phyloP scores from a whole-genome alignment of 2,329 filamentous ascomycete genomes.

The Cladosporium halotolerans region DNA sequence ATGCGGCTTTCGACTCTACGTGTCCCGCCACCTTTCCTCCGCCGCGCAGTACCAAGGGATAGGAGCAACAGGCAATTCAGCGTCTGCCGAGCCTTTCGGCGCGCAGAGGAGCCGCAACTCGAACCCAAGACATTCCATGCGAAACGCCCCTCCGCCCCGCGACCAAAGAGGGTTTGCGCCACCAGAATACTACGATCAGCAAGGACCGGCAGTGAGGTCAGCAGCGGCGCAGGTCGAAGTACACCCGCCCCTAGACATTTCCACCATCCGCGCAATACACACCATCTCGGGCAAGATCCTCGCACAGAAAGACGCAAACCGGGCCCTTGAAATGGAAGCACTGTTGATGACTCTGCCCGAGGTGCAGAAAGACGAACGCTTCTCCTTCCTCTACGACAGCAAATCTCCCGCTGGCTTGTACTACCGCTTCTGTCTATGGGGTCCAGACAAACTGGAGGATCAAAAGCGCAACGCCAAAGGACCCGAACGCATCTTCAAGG shows the following conservation, averaged over 20 bases:
- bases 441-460: conserved; percentile 36
- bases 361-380: conserved; percentile 80
- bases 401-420: conserved; percentile 73
- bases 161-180: conserved; percentile 64
- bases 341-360: conserved; percentile 80
- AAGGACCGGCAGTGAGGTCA: conserved; percentile 50
- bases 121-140: conserved; percentile 30
- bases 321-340: conserved; percentile 80
- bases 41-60: conserved; percentile 29
- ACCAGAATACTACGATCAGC: conserved; percentile 60
- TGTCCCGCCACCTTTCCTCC: conserved; percentile 79
- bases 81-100: conserved; percentile 25
- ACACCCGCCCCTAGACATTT: conserved; percentile 68
- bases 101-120: conserved; percentile 20
- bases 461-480: conserved; percentile 33
- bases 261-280: conserved; percentile 76
- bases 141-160: conserved; percentile 42
- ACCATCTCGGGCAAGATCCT: conserved; percentile 76
- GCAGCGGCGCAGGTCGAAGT: conserved; percentile 42
- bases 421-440: conserved; percentile 90
- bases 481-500: conserved; percentile 52
- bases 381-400: conserved; percentile 90
- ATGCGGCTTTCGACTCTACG: conserved; percentile 71
- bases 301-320: conserved; percentile 44
- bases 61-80: not conserved